Evolutionary conservation across 2,329 filamentous ascomycete species (phyloP).

Genomic region (Apiospora kogelbergensis): DNA sequence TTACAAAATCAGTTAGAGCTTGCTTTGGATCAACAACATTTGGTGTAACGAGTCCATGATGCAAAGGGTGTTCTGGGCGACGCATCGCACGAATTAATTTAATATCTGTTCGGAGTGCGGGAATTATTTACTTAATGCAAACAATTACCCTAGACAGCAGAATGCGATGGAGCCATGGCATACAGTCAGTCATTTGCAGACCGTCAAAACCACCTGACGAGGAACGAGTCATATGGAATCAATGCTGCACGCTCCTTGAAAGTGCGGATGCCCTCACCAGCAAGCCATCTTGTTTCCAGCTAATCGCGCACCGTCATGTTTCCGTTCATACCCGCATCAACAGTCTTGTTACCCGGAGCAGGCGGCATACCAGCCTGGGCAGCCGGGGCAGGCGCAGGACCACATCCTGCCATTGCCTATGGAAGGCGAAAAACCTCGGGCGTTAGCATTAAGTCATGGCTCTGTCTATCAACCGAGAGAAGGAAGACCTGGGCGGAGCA

Average conservation of each 20-base stretch:
- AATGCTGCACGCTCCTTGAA: too few species aligned
- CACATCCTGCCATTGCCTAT: constrained; percentile 7
- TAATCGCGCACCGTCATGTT: neutral
- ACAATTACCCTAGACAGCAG: neutral
- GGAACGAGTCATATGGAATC: neutral
- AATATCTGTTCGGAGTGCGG: neutral
- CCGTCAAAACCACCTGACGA: too few species aligned
- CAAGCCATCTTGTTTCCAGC: too few species aligned
- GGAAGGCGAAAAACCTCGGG: neutral
- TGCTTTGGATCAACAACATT: neutral
- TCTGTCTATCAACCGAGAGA: too few species aligned
- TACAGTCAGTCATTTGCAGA: too few species aligned
- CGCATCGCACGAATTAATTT: neutral
- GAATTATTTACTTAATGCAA: neutral
- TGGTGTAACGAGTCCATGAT: neutral
- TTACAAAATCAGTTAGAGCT: neutral
- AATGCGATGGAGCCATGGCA: too few species aligned
- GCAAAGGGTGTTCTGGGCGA: neutral
- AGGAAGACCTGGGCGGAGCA: neutral
- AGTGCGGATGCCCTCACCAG: too few species aligned
- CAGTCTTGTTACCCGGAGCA: neutral
- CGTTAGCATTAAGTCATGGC: neutral
- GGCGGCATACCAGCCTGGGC: neutral
- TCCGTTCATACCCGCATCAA: neutral
- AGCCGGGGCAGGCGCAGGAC: neutral